These are phyloP conservation scores for Pythium volutum DNA, from an alignment of 352 stramenopile genomes.

Conservation along the genomic window DNA sequence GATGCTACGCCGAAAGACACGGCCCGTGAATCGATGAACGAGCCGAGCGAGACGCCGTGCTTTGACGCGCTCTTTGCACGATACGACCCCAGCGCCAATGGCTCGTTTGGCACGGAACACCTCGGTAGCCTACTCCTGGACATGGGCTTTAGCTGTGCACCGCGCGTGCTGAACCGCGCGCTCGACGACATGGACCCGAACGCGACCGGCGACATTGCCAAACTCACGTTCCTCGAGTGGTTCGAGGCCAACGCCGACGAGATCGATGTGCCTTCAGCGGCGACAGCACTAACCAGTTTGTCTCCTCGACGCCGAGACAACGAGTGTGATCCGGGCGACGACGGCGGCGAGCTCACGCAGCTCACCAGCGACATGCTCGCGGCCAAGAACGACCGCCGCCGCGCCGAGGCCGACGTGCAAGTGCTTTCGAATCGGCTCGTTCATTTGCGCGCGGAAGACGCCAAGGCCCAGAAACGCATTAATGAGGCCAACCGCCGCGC, in stretches of 20 bases:
- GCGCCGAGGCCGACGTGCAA: constrained; percentile 50
- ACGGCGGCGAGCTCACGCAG: constrained; percentile 9
- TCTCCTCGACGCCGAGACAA: not conserved
- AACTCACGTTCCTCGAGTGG: constrained; percentile 69
- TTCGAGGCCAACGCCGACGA: constrained; percentile 67
- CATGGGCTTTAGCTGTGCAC: constrained; percentile 64
- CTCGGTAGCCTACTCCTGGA: constrained; percentile 56
- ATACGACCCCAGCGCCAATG: constrained; percentile 40
- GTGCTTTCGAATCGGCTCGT: constrained; percentile 60
- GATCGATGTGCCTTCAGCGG: constrained; percentile 31
- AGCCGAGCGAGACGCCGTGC: constrained; percentile 54
- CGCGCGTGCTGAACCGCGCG: constrained; percentile 46
- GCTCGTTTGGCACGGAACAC: constrained; percentile 59
- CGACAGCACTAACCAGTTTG: not conserved
- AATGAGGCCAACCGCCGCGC: constrained; percentile 62
- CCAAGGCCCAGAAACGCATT: constrained; percentile 54
- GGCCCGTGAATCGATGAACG: constrained; percentile 24
- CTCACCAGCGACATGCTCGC: constrained; percentile 53
- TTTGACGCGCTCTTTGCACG: constrained; percentile 56
- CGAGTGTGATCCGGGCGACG: not conserved
- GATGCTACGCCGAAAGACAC: not conserved
- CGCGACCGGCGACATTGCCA: constrained; percentile 61
- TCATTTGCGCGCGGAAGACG: constrained; percentile 59
- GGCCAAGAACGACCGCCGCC: constrained; percentile 57
- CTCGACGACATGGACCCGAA: constrained; percentile 73